These are phyloP conservation scores for Solanum stenotomum DNA, from an alignment of 257 asterid species.

Conservation along the genomic window DNA sequence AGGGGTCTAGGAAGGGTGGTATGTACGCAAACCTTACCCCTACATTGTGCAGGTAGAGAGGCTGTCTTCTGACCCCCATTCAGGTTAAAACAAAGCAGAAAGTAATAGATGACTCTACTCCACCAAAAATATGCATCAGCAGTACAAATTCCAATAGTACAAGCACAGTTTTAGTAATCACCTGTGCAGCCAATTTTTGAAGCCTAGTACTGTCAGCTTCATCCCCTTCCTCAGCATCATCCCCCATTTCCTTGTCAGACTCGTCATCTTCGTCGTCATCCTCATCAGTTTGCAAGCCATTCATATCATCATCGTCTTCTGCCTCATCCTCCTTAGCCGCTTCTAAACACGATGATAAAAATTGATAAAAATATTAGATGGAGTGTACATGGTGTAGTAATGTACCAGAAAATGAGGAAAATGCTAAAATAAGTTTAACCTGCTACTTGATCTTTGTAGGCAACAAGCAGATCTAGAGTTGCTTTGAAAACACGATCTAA, in stretches of 20 bases:
- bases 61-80: not conserved
- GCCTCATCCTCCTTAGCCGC: slow-evolving; percentile 74
- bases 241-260: slow-evolving; percentile 94
- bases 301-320: slow-evolving; percentile 73
- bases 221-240: slow-evolving; percentile 81
- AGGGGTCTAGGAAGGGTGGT: not conserved
- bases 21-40: not conserved
- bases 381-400: not conserved
- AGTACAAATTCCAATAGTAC: not conserved
- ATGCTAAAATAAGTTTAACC: slow-evolving; percentile 29
- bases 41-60: not conserved
- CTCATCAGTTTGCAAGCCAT: slow-evolving; percentile 64
- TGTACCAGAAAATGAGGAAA: not conserved
- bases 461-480: slow-evolving; percentile 80
- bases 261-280: slow-evolving; percentile 65
- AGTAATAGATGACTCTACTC: not conserved
- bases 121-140: not conserved
- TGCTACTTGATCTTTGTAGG: slow-evolving; percentile 93
- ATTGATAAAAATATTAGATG: not conserved
- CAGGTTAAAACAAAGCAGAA: not conserved
- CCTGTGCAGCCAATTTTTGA: slow-evolving; percentile 92
- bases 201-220: slow-evolving; percentile 69
- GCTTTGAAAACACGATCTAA: slow-evolving; percentile 91
- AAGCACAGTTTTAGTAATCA: slow-evolving; percentile 1
- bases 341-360: slow-evolving; percentile 26